phyloP scores from a whole-genome alignment of 2,329 filamentous ascomycete species.

The Aspergillus sp. region DNA sequence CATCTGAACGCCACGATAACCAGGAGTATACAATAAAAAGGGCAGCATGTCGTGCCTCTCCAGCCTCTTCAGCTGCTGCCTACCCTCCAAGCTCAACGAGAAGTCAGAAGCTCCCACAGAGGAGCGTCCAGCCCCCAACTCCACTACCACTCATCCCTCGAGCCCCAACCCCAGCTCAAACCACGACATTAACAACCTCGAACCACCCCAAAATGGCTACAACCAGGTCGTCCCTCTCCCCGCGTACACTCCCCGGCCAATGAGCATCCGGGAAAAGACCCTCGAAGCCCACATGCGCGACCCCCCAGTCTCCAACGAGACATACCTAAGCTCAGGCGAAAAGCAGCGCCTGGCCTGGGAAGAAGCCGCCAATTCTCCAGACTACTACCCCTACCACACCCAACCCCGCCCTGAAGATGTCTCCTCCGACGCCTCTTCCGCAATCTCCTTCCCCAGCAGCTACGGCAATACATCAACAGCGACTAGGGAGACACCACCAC shows the following conservation, averaged over 20 bases:
- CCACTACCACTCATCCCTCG: not conserved
- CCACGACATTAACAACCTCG: not conserved
- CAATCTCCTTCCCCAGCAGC: slow-evolving; percentile 43
- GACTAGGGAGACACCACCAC: slow-evolving; percentile 43
- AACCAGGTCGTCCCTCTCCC: slow-evolving; percentile 36
- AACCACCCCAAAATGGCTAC: slow-evolving; percentile 27
- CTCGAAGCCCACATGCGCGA: slow-evolving; percentile 36
- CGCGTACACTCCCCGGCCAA: slow-evolving; percentile 41
- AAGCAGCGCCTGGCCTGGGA: slow-evolving; percentile 31
- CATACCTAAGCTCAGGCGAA: slow-evolving; percentile 24
- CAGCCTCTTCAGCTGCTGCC: slow-evolving; percentile 7
- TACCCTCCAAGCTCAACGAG: not conserved
- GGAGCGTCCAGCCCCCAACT: not conserved
- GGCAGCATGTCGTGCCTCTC: slow-evolving; percentile 10
- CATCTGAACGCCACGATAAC: not conserved
- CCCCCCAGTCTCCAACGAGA: slow-evolving; percentile 26
- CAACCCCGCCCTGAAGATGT: slow-evolving; percentile 25
- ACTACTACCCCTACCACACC: slow-evolving; percentile 2
- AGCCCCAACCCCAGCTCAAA: slow-evolving; percentile 2
- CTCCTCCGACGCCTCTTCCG: slow-evolving; percentile 41
- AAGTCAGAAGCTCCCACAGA: not conserved
- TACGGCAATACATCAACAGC: slow-evolving; percentile 47
- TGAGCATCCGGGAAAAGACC: slow-evolving; percentile 42
- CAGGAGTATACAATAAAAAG: not conserved
- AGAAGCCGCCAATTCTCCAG: not conserved